Evolutionary conservation across 306 rosid species (phyloP).

Genomic region (Herpetospermum pedunculosum): DNA sequence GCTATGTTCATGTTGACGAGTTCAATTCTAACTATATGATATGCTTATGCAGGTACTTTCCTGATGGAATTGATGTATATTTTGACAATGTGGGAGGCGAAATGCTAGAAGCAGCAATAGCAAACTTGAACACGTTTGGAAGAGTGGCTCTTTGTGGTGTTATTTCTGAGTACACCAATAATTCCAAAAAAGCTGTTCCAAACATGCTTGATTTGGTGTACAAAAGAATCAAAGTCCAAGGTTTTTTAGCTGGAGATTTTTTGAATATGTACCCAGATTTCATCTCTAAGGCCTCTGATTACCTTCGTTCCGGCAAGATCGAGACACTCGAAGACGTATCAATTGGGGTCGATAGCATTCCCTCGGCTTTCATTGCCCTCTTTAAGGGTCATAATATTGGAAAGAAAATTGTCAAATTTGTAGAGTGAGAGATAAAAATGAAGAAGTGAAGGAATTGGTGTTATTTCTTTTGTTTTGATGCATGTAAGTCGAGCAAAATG

Average conservation of each 20-base stretch:
- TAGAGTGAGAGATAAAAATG: background rate
- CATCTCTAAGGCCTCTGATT: slow-evolving; percentile 23
- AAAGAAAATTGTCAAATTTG: slow-evolving; percentile 44
- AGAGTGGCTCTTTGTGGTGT: slow-evolving; percentile 60
- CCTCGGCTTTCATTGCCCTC: slow-evolving; percentile 55
- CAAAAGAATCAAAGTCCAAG: slow-evolving; percentile 47
- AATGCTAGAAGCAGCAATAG: slow-evolving; percentile 60
- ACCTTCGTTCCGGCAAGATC: slow-evolving; percentile 28
- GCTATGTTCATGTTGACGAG: too few species aligned
- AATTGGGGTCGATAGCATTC: slow-evolving; percentile 40
- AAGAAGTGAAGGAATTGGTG: background rate
- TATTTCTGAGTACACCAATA: slow-evolving; percentile 44
- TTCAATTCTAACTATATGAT: too few species aligned
- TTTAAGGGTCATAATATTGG: slow-evolving; percentile 55
- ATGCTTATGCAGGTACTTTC: too few species aligned
- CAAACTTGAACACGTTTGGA: slow-evolving; percentile 51
- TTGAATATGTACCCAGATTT: slow-evolving; percentile 30
- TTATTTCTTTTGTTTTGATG: too few species aligned
- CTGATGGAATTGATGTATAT: slow-evolving; percentile 65
- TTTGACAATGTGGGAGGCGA: slow-evolving; percentile 75
- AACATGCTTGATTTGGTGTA: slow-evolving; percentile 44
- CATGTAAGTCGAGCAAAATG: too few species aligned
- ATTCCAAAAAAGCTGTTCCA: slow-evolving; percentile 26
- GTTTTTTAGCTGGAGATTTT: slow-evolving; percentile 41
- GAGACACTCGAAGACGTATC: slow-evolving; percentile 45